Evolutionary conservation across 495 filamentous ascomycete genomes (phyloP).

Genomic region (Daldinia bambusicola): DNA sequence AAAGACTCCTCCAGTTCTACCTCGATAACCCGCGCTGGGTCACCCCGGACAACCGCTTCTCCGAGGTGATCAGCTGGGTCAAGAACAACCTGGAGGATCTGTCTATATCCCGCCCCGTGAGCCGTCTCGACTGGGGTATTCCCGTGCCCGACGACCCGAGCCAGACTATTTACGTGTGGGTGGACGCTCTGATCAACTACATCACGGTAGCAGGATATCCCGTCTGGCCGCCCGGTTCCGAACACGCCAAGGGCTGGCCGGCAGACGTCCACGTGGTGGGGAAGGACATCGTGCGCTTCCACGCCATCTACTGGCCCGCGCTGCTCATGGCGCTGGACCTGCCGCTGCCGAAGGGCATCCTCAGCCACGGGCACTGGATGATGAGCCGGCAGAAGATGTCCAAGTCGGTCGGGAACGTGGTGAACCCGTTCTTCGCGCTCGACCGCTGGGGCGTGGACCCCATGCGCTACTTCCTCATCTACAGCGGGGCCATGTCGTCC

Average conservation of each 20-base stretch:
- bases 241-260: constrained; percentile 77
- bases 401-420: constrained; percentile 92
- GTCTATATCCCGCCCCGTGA: constrained; percentile 83
- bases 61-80: constrained; percentile 75
- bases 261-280: constrained; percentile 92
- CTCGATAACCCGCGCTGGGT: constrained; percentile 75
- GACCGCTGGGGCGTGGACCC: constrained; percentile 87
- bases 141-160: constrained; percentile 81
- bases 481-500: constrained; percentile 75
- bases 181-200: constrained; percentile 96
- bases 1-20: constrained; percentile 82
- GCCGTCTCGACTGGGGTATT: constrained; percentile 88
- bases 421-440: constrained; percentile 93
- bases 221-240: constrained; percentile 68
- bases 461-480: constrained; percentile 86
- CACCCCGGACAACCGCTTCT: constrained; percentile 71
- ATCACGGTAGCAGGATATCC: constrained; percentile 89
- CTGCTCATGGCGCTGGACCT: constrained; percentile 90
- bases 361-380: constrained; percentile 96
- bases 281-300: constrained; percentile 96
- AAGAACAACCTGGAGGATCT: constrained; percentile 80
- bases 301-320: constrained; percentile 98
- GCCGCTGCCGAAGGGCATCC: constrained; percentile 80
- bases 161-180: constrained; percentile 98
- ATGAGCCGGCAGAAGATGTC: constrained; percentile 92